Evolutionary conservation across 192 early-diverging fungal species (phyloP).

Genomic region (Entrophospora sp.): DNA sequence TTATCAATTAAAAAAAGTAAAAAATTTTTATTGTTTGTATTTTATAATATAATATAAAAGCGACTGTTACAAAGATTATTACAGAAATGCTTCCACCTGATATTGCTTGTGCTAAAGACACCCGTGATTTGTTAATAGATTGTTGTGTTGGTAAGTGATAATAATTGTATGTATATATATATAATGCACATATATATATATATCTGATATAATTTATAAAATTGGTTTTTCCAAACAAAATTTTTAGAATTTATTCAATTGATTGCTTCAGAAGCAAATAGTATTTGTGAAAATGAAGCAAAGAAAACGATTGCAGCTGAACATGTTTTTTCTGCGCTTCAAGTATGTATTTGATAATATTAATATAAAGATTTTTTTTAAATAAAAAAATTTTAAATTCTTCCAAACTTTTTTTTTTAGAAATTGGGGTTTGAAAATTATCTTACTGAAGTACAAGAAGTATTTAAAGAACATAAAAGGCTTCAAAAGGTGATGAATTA

Average conservation of each 20-base stretch:
- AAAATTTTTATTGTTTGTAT: neutral
- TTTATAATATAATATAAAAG: conserved; percentile 28
- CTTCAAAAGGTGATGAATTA: conserved; percentile 54
- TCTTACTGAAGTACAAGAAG: conserved; percentile 76
- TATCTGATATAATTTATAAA: no score
- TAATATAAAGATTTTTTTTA: neutral
- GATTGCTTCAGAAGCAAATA: conserved; percentile 89
- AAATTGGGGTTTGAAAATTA: conserved; percentile 90
- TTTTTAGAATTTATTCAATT: conserved; percentile 90
- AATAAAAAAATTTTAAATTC: neutral
- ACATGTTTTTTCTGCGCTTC: conserved; percentile 83
- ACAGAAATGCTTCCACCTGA: conserved; percentile 92
- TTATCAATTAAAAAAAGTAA: neutral
- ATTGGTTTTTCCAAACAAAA: no score
- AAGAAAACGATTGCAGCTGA: conserved; percentile 98
- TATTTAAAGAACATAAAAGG: conserved; percentile 82
- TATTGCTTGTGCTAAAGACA: conserved; percentile 89
- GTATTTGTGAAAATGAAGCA: conserved; percentile 89
- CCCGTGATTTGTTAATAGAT: conserved; percentile 87
- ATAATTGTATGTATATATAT: no score
- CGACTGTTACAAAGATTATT: conserved; percentile 91
- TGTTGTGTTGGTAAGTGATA: conserved; percentile 82
- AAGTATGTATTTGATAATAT: conserved; percentile 41
- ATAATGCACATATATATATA: no score
- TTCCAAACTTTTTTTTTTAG: conserved; percentile 22